Evolutionary conservation across 495 filamentous ascomycete species (phyloP), one percentile per base, ranked within the genome.

Genomic region (Penicillium argentinense): DNA sequence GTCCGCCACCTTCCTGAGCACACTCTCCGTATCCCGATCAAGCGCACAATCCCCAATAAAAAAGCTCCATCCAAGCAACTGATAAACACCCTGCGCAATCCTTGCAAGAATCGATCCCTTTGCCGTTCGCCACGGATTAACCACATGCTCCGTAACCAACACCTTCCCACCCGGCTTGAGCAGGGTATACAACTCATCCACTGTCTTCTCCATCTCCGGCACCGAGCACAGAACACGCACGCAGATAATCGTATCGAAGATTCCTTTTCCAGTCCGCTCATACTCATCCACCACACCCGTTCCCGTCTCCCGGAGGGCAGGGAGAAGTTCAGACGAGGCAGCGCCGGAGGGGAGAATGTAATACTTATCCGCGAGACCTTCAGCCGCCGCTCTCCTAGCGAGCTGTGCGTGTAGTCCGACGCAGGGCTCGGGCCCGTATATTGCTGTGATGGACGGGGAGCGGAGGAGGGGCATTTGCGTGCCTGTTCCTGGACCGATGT

Each of bases 111-210:
- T 64, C 33, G 64, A 57, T 42, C 65, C 57, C 70, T 84, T 76
- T 13, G 64, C 60, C 58, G 57, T 64, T 29, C 66, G 59, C 56
- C 74, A 67, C 46, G 74, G 57, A 46, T 68, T 66, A 39, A 73
- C 68, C 25, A 90, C 83, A 68, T 91, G 87, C 71, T 91, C 87
- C 32, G 79, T 84, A 9, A 88, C 72, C 32, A 88, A 77, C 77
- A 87, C 75, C 30, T 72, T 59, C 0, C 87, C 87, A 8, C 86
- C 87, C 0, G 83, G 81, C 56, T 78, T 81, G 16, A 91, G 62
- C 47, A 83, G 68, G 3, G 53, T 43, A 65, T 88, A 90, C 42
- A 90, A 54, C 39, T 79, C 77, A 11, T 51, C 57, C 12, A 78
- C 76, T 33, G 84, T 81, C 9, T 54, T 54, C 51, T 80, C 71